Percentiles rank a stretch among this genome's conserved stretches.
Evolutionary conservation across 805 yeast genomes (phyloP).

Genomic region (Saccharomycopsis sp.): DNA sequence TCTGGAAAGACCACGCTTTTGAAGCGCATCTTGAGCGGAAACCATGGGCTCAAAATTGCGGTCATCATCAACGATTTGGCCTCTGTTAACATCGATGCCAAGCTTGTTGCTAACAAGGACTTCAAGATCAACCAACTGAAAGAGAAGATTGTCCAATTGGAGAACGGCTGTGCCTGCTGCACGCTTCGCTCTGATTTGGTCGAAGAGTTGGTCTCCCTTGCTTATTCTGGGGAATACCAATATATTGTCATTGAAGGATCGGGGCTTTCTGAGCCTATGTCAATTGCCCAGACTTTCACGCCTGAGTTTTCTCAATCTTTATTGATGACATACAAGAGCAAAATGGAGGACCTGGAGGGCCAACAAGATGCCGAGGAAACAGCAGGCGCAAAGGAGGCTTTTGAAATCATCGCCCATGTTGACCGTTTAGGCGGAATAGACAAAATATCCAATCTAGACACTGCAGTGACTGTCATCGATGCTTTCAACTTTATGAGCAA

Average conservation of each 20-base stretch:
- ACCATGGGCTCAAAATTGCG: conserved; percentile 38
- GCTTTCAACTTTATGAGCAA: conserved; percentile 36
- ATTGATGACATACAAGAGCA: conserved; percentile 20
- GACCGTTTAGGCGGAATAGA: conserved; percentile 36
- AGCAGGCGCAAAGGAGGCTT: conserved; percentile 22
- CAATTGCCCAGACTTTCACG: conserved; percentile 44
- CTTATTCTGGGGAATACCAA: conserved; percentile 31
- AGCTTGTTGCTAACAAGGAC: conserved; percentile 32
- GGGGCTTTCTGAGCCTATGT: conserved; percentile 45
- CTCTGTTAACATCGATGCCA: conserved; percentile 38
- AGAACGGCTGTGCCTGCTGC: conserved; percentile 45
- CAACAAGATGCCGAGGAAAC: conserved; percentile 9
- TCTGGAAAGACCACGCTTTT: conserved; percentile 42
- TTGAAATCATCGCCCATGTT: conserved; percentile 24
- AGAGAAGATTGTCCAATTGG: conserved; percentile 39
- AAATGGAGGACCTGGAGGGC: conserved; percentile 15
- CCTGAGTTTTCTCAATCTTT: conserved; percentile 35
- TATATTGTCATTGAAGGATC: conserved; percentile 41
- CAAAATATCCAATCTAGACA: conserved; percentile 35
- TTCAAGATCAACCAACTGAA: conserved; percentile 22
- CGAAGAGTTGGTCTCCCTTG: conserved; percentile 36
- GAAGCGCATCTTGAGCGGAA: conserved; percentile 35
- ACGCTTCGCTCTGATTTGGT: conserved; percentile 41
- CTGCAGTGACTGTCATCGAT: conserved; percentile 42
- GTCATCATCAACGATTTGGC: conserved; percentile 43